phyloP scores from a whole-genome alignment of 1,284 basidiomycete species.

The Sporisorium reilianum region DNA sequence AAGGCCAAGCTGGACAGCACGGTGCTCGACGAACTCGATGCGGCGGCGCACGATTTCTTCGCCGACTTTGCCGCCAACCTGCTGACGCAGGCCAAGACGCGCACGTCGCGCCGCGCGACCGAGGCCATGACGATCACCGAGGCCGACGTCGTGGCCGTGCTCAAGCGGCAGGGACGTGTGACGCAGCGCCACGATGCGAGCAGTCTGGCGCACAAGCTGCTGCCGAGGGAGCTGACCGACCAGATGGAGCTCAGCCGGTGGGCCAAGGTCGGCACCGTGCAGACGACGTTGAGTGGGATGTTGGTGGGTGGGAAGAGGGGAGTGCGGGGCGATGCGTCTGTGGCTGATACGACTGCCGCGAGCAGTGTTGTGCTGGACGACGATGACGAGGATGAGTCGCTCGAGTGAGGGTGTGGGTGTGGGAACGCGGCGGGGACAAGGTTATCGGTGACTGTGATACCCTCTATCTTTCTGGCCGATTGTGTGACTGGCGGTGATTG shows the following conservation, averaged over 20 bases:
- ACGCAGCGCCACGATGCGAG: slow-evolving; percentile 36
- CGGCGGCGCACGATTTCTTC: slow-evolving; percentile 42
- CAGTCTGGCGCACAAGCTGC: slow-evolving; percentile 32
- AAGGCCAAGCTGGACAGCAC: slow-evolving; percentile 32
- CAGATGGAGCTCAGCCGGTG: slow-evolving; percentile 46
- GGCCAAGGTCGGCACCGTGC: slow-evolving; percentile 37
- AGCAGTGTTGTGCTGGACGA: slow-evolving; percentile 6
- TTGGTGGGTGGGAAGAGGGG: slow-evolving; percentile 4
- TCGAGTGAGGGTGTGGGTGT: not conserved
- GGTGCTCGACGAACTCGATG: slow-evolving; percentile 43
- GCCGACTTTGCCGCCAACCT: slow-evolving; percentile 33
- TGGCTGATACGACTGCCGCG: slow-evolving; percentile 9
- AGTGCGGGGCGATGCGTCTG: not conserved
- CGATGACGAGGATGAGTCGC: slow-evolving; percentile 11
- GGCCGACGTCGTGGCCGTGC: slow-evolving; percentile 35
- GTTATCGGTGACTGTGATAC: not conserved
- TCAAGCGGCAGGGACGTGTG: slow-evolving; percentile 47
- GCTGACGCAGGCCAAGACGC: slow-evolving; percentile 21
- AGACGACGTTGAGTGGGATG: slow-evolving; percentile 36
- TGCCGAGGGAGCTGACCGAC: slow-evolving; percentile 49
- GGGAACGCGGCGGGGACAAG: not conserved
- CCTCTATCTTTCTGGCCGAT: not conserved
- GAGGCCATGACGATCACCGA: slow-evolving; percentile 29
- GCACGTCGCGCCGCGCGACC: not conserved
- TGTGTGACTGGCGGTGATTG: not conserved